phyloP scores from a whole-genome alignment of 345 rosid species.

The Populus davidiana region DNA sequence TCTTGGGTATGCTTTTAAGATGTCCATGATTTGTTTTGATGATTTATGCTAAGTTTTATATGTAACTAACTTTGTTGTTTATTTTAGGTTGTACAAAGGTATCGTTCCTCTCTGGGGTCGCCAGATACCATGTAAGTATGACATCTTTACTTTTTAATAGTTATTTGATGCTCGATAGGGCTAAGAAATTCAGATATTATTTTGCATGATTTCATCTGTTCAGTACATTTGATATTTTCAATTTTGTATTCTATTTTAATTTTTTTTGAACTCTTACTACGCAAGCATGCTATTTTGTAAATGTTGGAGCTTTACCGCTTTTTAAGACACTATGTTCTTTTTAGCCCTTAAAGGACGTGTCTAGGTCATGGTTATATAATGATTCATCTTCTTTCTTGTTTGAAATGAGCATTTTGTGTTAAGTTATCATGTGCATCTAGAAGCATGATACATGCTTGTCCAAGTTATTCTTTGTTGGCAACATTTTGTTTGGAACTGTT shows the following conservation, averaged over 20 bases:
- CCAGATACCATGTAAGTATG: constrained; percentile 94
- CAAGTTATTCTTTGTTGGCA: no score
- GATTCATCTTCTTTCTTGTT: not conserved
- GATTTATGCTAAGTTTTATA: not conserved
- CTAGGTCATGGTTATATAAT: not conserved
- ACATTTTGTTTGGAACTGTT: no score
- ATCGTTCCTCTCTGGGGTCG: constrained; percentile 98
- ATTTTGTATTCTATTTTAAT: not conserved
- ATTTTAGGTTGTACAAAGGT: constrained; percentile 89
- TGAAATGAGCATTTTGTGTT: not conserved
- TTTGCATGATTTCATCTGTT: not conserved
- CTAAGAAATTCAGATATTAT: not conserved
- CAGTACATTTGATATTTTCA: not conserved
- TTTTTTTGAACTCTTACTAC: not conserved
- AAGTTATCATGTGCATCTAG: not conserved
- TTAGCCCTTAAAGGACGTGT: not conserved
- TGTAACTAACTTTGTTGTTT: constrained; percentile 2
- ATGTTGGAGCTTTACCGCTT: not conserved
- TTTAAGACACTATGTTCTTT: not conserved
- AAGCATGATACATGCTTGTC: no score
- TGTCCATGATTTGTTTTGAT: not conserved
- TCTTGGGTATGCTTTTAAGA: constrained; percentile 63
- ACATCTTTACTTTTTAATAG: not conserved
- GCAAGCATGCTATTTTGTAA: not conserved
- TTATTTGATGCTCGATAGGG: not conserved